A percentile compares a stretch with the other conserved stretches of the same genome.
Conservation (phyloP, 306 rosid genomes). For the Citrullus mucosospermus region DNA sequence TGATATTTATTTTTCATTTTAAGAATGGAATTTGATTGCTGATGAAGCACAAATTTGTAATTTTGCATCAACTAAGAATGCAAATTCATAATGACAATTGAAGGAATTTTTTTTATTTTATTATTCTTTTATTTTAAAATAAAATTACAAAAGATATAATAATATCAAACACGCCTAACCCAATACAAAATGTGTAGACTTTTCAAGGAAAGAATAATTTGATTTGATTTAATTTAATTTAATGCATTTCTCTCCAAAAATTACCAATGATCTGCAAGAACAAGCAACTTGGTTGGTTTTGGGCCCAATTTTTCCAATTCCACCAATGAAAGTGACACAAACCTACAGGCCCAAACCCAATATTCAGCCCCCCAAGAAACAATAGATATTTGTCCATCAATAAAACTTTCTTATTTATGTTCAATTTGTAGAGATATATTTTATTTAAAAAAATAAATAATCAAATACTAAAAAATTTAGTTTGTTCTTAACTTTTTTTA, state of each 20-base stretch:
- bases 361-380: not conserved
- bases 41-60: not conserved
- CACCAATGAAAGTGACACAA: not conserved
- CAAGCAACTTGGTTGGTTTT: not conserved
- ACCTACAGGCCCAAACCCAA: conserved; percentile 8
- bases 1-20: not conserved
- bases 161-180: not conserved
- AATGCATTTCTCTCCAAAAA: not conserved
- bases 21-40: not conserved
- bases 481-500: too few species aligned
- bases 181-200: not conserved
- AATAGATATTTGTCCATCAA: not conserved
- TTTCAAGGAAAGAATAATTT: not conserved
- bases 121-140: not conserved
- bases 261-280: not conserved
- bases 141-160: not conserved
- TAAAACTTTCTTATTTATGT: not conserved
- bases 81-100: not conserved
- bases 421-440: not conserved
- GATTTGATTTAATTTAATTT: not conserved
- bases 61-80: not conserved
- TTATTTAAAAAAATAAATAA: too few species aligned
- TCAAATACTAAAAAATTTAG: too few species aligned
- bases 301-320: conserved; percentile 3
- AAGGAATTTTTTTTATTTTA: not conserved